Conservation (phyloP, 768 basidiomycete genomes). For the Suillus decipiens region DNA sequence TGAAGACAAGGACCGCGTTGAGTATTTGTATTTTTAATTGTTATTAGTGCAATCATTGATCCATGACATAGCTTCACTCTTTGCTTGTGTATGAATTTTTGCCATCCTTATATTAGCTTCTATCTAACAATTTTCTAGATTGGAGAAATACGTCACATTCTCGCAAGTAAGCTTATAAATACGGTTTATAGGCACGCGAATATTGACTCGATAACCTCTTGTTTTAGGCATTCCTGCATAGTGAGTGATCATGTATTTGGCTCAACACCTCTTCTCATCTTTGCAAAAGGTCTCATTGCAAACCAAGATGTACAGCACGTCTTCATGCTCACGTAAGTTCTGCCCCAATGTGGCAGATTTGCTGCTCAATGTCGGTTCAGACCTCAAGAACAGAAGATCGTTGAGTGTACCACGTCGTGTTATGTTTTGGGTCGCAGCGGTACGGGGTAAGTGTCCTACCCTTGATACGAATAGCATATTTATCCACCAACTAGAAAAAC, state of each 20-base stretch:
- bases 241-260: constrained; percentile 15
- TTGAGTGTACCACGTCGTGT: constrained; percentile 60
- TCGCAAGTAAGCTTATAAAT: constrained; percentile 23
- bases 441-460: constrained; percentile 53
- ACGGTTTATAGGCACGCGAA: not conserved
- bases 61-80: constrained; percentile 47
- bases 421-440: constrained; percentile 73
- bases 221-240: constrained; percentile 23
- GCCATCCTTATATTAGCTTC: constrained; percentile 11
- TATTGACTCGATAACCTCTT: not conserved
- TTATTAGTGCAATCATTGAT: not conserved
- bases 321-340: constrained; percentile 27
- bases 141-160: constrained; percentile 33
- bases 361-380: constrained; percentile 25
- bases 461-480: not conserved
- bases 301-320: constrained; percentile 29
- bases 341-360: constrained; percentile 12
- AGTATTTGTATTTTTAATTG: not conserved
- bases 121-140: constrained; percentile 46
- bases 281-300: constrained; percentile 22
- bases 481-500: constrained; percentile 53
- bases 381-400: constrained; percentile 53
- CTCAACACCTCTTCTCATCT: not conserved
- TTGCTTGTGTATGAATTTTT: constrained; percentile 51
- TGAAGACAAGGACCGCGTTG: constrained; percentile 51